phyloP scores from a whole-genome alignment of 108 stramenopile genomes.

The Epithemia pelagica region DNA sequence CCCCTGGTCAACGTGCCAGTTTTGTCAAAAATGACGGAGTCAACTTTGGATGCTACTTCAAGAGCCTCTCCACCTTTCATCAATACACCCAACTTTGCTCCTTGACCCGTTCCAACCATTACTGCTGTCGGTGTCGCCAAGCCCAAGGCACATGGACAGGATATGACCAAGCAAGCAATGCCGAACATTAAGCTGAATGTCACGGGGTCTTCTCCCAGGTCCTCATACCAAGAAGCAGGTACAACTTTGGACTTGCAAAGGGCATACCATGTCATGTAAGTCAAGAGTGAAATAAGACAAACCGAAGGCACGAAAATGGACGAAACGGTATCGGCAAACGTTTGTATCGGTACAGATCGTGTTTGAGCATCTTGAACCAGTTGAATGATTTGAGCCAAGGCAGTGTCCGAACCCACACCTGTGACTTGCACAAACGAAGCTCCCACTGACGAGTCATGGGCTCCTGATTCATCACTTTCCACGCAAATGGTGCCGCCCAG shows the following conservation, averaged over 20 bases:
- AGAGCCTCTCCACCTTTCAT: constrained; percentile 97
- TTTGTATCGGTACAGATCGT: constrained; percentile 85
- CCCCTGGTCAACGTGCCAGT: constrained; percentile 97
- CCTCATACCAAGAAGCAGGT: constrained; percentile 27
- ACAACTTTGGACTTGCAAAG: constrained; percentile 31
- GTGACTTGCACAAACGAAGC: constrained; percentile 60
- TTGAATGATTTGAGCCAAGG: constrained; percentile 75
- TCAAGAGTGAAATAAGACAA: constrained; percentile 48
- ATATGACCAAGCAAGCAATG: constrained; percentile 89
- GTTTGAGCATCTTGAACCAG: constrained; percentile 94
- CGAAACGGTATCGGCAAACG: constrained; percentile 81
- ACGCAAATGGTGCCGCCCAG: constrained; percentile 63
- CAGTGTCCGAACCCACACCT: constrained; percentile 67
- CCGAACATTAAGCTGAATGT: constrained; percentile 55
- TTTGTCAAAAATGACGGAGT: constrained; percentile 90
- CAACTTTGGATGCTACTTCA: constrained; percentile 75
- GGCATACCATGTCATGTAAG: constrained; percentile 62
- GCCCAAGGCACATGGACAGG: constrained; percentile 96
- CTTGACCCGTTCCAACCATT: constrained; percentile 93
- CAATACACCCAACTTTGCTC: constrained; percentile 87
- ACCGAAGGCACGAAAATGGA: constrained; percentile 90
- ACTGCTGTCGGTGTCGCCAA: constrained; percentile 91
- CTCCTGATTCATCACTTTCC: constrained; percentile 12
- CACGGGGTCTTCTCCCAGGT: constrained; percentile 21
- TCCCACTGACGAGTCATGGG: not conserved